Conservation (phyloP, 2,329 filamentous ascomycete species). For the Pezicula rhizophila region DNA sequence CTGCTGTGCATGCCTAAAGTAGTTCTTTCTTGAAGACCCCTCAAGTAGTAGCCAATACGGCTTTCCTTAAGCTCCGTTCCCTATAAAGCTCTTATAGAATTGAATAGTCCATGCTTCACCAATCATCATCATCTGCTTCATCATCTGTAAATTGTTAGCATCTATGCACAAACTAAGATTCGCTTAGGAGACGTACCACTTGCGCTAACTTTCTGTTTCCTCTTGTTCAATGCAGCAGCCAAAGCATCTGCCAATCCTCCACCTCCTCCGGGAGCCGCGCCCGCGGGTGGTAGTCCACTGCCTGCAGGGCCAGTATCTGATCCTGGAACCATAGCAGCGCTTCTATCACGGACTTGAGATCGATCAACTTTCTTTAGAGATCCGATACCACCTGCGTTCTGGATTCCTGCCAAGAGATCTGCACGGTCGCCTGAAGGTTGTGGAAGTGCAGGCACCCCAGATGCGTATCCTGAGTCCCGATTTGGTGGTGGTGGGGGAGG, state of each 20-base stretch:
- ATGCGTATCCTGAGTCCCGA: slow-evolving; percentile 52
- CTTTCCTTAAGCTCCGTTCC: too few species aligned
- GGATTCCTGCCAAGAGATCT: slow-evolving; percentile 66
- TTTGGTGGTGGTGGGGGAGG: slow-evolving; percentile 48
- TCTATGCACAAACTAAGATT: slow-evolving; percentile 14
- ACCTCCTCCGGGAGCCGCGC: slow-evolving; percentile 44
- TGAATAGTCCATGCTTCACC: slow-evolving; percentile 35
- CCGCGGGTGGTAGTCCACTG: slow-evolving; percentile 45
- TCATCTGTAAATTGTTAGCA: slow-evolving; percentile 52
- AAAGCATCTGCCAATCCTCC: slow-evolving; percentile 76
- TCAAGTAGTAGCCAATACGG: too few species aligned
- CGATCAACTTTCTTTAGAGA: slow-evolving; percentile 72
- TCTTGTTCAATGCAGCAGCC: slow-evolving; percentile 68
- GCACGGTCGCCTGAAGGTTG: slow-evolving; percentile 41
- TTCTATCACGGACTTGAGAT: slow-evolving; percentile 65
- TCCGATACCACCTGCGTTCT: slow-evolving; percentile 59
- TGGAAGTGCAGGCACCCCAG: slow-evolving; percentile 43
- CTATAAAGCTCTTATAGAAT: neutral
- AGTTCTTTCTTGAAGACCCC: too few species aligned
- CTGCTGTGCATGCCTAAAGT: neutral
- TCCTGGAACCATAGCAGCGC: slow-evolving; percentile 55
- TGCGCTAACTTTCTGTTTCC: slow-evolving; percentile 90
- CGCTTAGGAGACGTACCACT: slow-evolving; percentile 65
- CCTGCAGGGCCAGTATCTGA: slow-evolving; percentile 44
- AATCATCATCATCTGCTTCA: slow-evolving; percentile 71